Evolutionary conservation across 2,329 filamentous ascomycete species (phyloP).

Genomic region (Penicillium vulpinum): DNA sequence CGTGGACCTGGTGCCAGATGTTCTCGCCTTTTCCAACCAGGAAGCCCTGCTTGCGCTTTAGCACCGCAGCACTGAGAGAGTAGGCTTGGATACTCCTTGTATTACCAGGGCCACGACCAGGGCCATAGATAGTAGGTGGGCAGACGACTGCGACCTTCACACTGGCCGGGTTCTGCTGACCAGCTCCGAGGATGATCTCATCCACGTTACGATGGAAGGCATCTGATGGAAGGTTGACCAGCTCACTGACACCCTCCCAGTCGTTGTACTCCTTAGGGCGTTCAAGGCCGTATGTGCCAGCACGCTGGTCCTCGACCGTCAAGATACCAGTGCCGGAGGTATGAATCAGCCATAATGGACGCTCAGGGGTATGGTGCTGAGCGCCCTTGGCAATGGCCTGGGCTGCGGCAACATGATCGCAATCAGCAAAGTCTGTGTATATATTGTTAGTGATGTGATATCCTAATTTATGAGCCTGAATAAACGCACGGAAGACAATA

Average conservation of each 20-base stretch:
- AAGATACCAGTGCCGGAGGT: conserved; percentile 49
- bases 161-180: conserved; percentile 26
- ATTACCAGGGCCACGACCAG: conserved; percentile 38
- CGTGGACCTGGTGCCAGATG: conserved; percentile 44
- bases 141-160: conserved; percentile 43
- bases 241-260: conserved; percentile 46
- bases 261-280: conserved; percentile 49
- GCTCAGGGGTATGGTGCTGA: conserved; percentile 35
- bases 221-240: conserved; percentile 43
- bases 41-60: conserved; percentile 40
- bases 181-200: conserved; percentile 38
- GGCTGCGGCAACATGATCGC: conserved; percentile 46
- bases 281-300: conserved; percentile 41
- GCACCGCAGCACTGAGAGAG: conserved; percentile 38
- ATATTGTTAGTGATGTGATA: neutral
- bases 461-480: no score
- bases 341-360: conserved; percentile 46
- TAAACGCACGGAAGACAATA: conserved; percentile 47
- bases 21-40: conserved; percentile 43
- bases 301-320: conserved; percentile 43
- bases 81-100: conserved; percentile 46
- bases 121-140: conserved; percentile 46
- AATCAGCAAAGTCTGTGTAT: conserved; percentile 41
- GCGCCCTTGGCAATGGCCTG: conserved; percentile 45
- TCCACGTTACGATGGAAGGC: conserved; percentile 45